Conservation (phyloP, 2,329 filamentous ascomycete genomes). For the Colletotrichum horii region DNA sequence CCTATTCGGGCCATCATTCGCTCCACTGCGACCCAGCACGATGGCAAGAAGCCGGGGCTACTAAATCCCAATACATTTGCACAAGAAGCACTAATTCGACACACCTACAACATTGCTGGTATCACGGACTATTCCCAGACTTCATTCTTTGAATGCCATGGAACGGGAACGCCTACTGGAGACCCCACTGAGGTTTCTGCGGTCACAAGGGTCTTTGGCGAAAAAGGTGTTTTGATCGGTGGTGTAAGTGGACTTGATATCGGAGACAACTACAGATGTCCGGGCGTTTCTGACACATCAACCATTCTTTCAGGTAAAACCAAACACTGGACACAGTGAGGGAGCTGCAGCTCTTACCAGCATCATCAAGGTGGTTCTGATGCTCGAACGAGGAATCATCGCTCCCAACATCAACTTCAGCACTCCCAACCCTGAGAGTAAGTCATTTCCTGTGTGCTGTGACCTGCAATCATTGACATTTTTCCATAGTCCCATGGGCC, state of each 20-base stretch:
- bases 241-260: constrained; percentile 32
- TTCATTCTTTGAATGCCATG: constrained; percentile 43
- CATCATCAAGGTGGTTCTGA: constrained; percentile 36
- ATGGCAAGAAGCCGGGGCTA: constrained; percentile 40
- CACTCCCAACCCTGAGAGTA: not conserved
- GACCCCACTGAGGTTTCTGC: constrained; percentile 45
- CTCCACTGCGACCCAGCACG: constrained; percentile 31
- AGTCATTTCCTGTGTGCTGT: not conserved
- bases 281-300: not conserved
- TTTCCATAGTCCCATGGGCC: constrained; percentile 1
- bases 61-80: constrained; percentile 37
- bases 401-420: constrained; percentile 14
- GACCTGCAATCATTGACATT: not conserved
- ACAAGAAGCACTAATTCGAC: constrained; percentile 31
- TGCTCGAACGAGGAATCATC: constrained; percentile 12
- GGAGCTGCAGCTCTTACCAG: constrained; percentile 33
- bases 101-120: constrained; percentile 27
- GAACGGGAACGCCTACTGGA: constrained; percentile 48
- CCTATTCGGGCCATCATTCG: constrained; percentile 33
- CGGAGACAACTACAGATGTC: not conserved
- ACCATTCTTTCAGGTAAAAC: constrained; percentile 28
- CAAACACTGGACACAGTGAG: constrained; percentile 42
- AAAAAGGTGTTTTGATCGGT: constrained; percentile 28
- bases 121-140: constrained; percentile 26
- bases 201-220: constrained; percentile 34